Conservation (phyloP, 495 filamentous ascomycete genomes). For the Arthonia radiata region DNA sequence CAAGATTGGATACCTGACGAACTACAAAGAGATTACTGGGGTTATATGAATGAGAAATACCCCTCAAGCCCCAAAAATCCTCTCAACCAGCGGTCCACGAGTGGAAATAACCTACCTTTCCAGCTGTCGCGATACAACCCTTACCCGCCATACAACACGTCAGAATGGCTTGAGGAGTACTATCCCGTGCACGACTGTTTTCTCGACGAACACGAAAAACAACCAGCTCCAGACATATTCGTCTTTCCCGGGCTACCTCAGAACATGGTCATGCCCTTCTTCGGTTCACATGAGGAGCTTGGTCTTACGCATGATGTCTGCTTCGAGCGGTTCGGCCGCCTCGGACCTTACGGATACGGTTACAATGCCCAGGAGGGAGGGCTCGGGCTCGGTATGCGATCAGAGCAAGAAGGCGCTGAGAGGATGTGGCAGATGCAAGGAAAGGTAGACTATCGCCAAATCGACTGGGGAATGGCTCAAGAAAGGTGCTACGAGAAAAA, state of each 20-base stretch:
- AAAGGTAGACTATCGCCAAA: constrained; percentile 13
- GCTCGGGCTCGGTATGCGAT: constrained; percentile 10
- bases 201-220: constrained; percentile 12
- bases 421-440: constrained; percentile 10
- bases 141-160: constrained; percentile 39
- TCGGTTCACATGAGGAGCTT: constrained; percentile 39
- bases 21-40: no score
- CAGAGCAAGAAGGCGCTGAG: constrained; percentile 12
- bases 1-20: no score
- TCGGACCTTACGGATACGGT: constrained; percentile 17
- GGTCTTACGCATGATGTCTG: constrained; percentile 31
- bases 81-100: no score
- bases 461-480: constrained; percentile 16
- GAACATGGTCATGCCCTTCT: constrained; percentile 12
- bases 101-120: no score
- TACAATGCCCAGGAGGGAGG: constrained; percentile 13
- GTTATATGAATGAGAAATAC: no score
- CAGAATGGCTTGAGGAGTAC: constrained; percentile 30
- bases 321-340: constrained; percentile 16
- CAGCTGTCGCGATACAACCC: no score
- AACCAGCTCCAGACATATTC: constrained; percentile 13
- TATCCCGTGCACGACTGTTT: constrained; percentile 20
- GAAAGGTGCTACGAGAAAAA: constrained; percentile 16
- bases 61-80: no score
- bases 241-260: constrained; percentile 18